Evolutionary conservation across 352 stramenopile species (phyloP), one percentile per base, ranked within the genome.

Genomic region (Globisporangium cederbergense): DNA sequence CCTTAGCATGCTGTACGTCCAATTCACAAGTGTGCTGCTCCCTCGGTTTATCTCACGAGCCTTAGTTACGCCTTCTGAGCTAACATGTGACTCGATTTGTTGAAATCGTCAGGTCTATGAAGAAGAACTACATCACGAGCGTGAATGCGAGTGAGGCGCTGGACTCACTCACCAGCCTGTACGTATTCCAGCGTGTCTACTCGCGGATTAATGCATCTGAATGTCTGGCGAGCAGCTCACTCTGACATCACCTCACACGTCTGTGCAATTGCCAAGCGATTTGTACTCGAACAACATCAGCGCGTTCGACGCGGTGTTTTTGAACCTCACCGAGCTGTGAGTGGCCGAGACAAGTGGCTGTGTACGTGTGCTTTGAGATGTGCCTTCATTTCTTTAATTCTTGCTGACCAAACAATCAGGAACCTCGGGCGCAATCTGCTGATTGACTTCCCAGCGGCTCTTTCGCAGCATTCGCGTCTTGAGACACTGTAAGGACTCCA

Each of bases 231-330:
- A 45, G 18, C 40, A 6, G 11, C 40, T n/a, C 40, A n/a, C 40
- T 16, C 40, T 45, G 14, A 45, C 40, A 45, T 45, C 40, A 45
- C 50, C 2, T 34, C 18, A 10, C 49, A 30, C 2, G 11, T 42
- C 36, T 14, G 36, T 42, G 36, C 32, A 43, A 43, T 43, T 43
- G 6, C 20, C 4, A 18, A 65, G 59, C 3, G 59, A 65, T 32
- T 25, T 50, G 59, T 65, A 50, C 34, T 53, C 22, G 5, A 67
- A 67, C 61, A 62, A 55, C 22, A 28, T 67, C 13, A 20, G 36
- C 3, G 40, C 18, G 25, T 67, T 67, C 52, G n/a, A 40, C 40
- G 61, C 61, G 4, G n/a, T 56, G 10, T 46, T 38, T 20, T 52
- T 30, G 0, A 61, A 61, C 34, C 45, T 67, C n/a, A 28, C 13